Conservation (phyloP, 2,329 filamentous ascomycete genomes). For the Amesomyces nigricolor region DNA sequence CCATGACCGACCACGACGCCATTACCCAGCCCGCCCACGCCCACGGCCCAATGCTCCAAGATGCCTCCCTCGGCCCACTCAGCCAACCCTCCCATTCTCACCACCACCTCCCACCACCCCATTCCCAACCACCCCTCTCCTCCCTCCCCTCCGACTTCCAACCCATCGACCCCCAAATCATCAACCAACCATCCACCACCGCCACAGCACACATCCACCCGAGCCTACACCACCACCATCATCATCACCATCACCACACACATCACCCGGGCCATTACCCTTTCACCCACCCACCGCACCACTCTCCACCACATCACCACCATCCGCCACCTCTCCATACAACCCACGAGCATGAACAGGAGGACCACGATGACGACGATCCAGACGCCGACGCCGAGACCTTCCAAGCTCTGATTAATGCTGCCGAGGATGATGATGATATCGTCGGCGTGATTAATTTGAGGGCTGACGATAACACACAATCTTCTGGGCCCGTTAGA, state of each 20-base stretch:
- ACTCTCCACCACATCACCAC: slow-evolving; percentile 26
- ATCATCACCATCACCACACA: slow-evolving; percentile 24
- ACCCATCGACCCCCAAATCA: slow-evolving; percentile 57
- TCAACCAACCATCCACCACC: slow-evolving; percentile 34
- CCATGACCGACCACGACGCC: slow-evolving; percentile 26
- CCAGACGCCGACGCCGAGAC: slow-evolving; percentile 34
- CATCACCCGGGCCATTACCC: slow-evolving; percentile 29
- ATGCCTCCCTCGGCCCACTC: slow-evolving; percentile 29
- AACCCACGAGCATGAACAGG: not conserved
- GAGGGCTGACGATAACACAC: not conserved
- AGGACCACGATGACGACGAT: slow-evolving; percentile 32
- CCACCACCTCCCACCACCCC: slow-evolving; percentile 31
- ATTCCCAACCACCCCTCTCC: slow-evolving; percentile 19
- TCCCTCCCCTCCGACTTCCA: slow-evolving; percentile 39
- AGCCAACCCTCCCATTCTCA: slow-evolving; percentile 18
- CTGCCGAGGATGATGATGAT: slow-evolving; percentile 34
- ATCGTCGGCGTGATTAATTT: slow-evolving; percentile 26
- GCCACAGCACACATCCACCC: not conserved
- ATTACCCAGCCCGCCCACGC: slow-evolving; percentile 13
- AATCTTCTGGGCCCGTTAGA: too few species aligned
- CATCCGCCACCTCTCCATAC: slow-evolving; percentile 31
- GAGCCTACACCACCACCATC: slow-evolving; percentile 1
- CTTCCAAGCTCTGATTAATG: slow-evolving; percentile 50
- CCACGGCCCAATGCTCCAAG: slow-evolving; percentile 31
- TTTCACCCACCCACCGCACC: slow-evolving; percentile 20